Evolutionary conservation across 371 early-diverging fungal species (phyloP).

Genomic region (Mortierella sp.): DNA sequence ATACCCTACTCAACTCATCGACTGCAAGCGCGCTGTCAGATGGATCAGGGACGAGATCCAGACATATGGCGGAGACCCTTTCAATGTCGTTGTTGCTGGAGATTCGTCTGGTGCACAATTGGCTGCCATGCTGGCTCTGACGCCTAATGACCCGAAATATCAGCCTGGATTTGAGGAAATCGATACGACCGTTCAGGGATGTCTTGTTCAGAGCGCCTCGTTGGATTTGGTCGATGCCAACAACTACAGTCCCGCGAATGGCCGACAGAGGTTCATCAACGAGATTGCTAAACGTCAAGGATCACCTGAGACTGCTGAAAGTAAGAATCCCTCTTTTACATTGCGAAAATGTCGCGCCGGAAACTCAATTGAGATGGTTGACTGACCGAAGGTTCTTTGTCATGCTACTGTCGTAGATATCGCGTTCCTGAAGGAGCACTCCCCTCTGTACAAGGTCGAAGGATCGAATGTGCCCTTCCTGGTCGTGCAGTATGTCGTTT

Average conservation of each 20-base stretch:
- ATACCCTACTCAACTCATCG: conserved; percentile 76
- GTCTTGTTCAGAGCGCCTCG: conserved; percentile 62
- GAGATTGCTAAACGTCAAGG: conserved; percentile 54
- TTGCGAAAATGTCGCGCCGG: not conserved
- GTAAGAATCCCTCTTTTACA: conserved; percentile 12
- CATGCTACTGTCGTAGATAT: conserved; percentile 31
- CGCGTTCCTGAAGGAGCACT: conserved; percentile 62
- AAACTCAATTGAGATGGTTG: not conserved
- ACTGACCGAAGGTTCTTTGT: too few relatives aligned
- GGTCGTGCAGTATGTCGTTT: conserved; percentile 49
- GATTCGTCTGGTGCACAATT: conserved; percentile 81
- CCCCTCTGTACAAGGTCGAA: conserved; percentile 57
- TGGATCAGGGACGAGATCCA: conserved; percentile 76
- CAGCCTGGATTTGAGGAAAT: conserved; percentile 81
- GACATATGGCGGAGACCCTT: conserved; percentile 78
- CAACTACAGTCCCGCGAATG: conserved; percentile 22
- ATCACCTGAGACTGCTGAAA: conserved; percentile 33
- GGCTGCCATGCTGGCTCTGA: conserved; percentile 75
- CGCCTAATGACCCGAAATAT: conserved; percentile 69
- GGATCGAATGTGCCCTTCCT: conserved; percentile 50
- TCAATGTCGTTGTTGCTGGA: conserved; percentile 75
- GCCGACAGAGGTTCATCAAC: conserved; percentile 56
- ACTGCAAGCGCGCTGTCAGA: conserved; percentile 80
- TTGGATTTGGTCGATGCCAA: conserved; percentile 59
- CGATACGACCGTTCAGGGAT: conserved; percentile 75